Conservation (phyloP, 192 early-diverging fungal genomes). For the Coemansia sp. region DNA sequence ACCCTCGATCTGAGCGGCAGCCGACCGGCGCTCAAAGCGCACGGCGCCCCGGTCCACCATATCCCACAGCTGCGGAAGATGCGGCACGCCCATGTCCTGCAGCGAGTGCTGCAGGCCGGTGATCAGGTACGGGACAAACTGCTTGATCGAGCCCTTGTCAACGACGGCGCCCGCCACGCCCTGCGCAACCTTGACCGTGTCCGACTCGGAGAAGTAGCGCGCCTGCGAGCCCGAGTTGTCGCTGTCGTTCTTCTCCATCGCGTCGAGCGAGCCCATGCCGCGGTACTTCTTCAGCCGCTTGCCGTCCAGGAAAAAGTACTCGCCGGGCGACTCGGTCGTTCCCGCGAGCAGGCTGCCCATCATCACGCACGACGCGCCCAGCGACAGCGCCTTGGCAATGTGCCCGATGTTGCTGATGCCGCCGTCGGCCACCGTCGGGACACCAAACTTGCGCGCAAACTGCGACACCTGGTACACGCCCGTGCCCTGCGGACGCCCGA, state of each 20-base stretch:
- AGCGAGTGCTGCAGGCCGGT: constrained; percentile 95
- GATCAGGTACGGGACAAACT: constrained; percentile 87
- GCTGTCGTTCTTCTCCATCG: constrained; percentile 72
- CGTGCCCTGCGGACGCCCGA: constrained; percentile 96
- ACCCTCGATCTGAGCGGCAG: constrained; percentile 94
- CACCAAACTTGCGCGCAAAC: constrained; percentile 89
- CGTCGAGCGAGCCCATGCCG: constrained; percentile 98
- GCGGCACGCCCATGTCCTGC: constrained; percentile 91
- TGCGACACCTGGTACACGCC: constrained; percentile 95
- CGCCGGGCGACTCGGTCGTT: constrained; percentile 92
- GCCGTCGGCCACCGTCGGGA: constrained; percentile 96
- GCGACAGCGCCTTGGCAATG: constrained; percentile 91
- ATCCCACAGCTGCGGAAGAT: constrained; percentile 65
- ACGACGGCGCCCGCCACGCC: constrained; percentile 97
- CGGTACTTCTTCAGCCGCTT: constrained; percentile 98
- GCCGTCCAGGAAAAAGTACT: constrained; percentile 98
- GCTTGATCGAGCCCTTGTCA: constrained; percentile 95
- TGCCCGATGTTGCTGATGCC: constrained; percentile 97
- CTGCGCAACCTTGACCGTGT: constrained; percentile 98
- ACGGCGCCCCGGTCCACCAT: constrained; percentile 69
- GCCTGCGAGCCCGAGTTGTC: constrained; percentile 76
- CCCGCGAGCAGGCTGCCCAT: constrained; percentile 98
- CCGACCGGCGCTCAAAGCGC: constrained; percentile 92
- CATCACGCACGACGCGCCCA: constrained; percentile 98
- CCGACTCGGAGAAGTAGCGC: constrained; percentile 96